A percentile compares a stretch with the other conserved stretches of the same genome.
phyloP scores from a whole-genome alignment of 805 yeast genomes.

The Candida nanaspora region DNA sequence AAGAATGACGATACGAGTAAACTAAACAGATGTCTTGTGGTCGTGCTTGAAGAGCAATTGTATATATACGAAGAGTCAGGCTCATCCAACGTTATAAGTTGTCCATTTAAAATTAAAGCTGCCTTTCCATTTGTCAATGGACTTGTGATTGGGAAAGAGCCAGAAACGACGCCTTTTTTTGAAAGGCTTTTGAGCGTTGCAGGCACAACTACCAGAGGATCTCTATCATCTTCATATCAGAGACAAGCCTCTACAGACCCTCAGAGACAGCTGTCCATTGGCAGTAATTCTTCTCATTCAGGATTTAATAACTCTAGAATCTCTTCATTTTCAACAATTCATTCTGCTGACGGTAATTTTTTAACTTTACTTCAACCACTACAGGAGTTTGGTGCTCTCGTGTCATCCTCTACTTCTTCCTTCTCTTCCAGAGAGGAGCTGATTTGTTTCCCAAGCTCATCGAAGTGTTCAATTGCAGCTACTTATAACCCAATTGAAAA shows the following conservation, averaged over 20 bases:
- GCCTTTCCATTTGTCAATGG: constrained; percentile 69
- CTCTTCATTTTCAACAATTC: not conserved
- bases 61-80: constrained; percentile 59
- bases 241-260: not conserved
- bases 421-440: constrained; percentile 53
- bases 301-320: not conserved
- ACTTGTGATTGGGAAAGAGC: constrained; percentile 32
- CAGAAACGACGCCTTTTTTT: constrained; percentile 8
- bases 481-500: constrained; percentile 45
- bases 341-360: constrained; percentile 29
- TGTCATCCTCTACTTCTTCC: constrained; percentile 62
- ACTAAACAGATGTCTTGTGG: constrained; percentile 41
- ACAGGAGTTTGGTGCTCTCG: constrained; percentile 63
- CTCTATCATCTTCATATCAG: not conserved
- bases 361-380: constrained; percentile 70
- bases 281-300: not conserved
- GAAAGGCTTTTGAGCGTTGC: not conserved
- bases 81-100: constrained; percentile 47
- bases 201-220: not conserved
- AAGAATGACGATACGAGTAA: not conserved
- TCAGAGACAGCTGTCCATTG: not conserved
- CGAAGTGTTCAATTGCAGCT: constrained; percentile 41
- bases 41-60: constrained; percentile 54
- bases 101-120: constrained; percentile 58
- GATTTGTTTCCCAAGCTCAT: constrained; percentile 42